Evolutionary conservation across 129 eudicot species (phyloP), one percentile per base, ranked within the genome.

Genomic region (Gnaphalium uliginosum): DNA sequence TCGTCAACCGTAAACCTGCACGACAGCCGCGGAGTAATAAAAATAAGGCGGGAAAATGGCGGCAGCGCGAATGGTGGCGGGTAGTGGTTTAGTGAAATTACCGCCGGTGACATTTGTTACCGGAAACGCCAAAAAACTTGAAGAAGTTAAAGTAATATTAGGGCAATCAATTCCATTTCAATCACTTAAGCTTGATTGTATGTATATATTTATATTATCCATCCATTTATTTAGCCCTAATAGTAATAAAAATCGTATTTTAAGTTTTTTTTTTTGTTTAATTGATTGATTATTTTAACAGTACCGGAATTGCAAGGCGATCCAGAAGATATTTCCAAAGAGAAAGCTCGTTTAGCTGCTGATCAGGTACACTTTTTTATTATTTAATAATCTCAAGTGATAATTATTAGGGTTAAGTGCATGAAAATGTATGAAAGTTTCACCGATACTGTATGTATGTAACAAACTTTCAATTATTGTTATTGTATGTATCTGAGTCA

Each of bases 291-390:
- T 65, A 24, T 22, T 62, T 5, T 33, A 41, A 56, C 81, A 92
- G 96, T 92, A 72, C 96, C 96, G 5, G 98, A 92, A 75, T 39
- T 92, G 66, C 96, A 92, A 86, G 96, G 98, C 1, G 98, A 92
- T 48, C 98, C 98, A 1, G 96, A 87, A 69, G 96, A 89, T 27
- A 92, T 92, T 33, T 85, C 98, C 11, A 92, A 89, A 80, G 96
- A 92, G 60, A 92, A 92, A 79, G 98, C 96, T 74, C 86, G 98
- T 32, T 76, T 92, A 33, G 96, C 98, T 60, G 96, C 96, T 9
- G 82, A 85, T 4, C 81, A 89, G 96, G 95, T 92, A 37, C 35
- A 2, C 25, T 22, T 18, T 23, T 41, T 6, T 22, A 5, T 27
- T 13, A 10, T 46, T 3, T 46, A 0, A 2, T 62, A 8, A 50